Percentiles rank a stretch among this genome's conserved stretches.
These are phyloP conservation scores for Suillus sp. DNA, from an alignment of 768 basidiomycete genomes.

Conservation along the genomic window DNA sequence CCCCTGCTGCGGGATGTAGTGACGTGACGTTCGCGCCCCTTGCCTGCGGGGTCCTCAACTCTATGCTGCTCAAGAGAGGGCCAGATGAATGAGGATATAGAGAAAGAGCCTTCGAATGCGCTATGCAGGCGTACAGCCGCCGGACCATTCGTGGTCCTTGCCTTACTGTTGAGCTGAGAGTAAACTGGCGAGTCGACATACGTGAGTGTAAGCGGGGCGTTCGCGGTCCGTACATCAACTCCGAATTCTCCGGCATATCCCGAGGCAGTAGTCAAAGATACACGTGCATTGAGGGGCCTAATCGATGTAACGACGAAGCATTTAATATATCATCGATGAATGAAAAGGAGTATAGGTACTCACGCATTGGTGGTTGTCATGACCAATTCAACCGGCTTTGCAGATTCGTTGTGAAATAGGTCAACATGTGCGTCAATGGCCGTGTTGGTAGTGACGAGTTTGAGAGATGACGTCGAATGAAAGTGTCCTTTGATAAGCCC, in stretches of 20 bases:
- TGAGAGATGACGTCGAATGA: conserved; percentile 30
- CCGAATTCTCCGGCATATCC: conserved; percentile 33
- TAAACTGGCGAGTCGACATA: conserved; percentile 38
- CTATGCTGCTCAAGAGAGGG: conserved; percentile 11
- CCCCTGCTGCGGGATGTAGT: neutral
- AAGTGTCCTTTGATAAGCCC: conserved; percentile 41
- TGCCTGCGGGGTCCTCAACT: conserved; percentile 1
- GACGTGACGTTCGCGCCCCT: conserved; percentile 8
- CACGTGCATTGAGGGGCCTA: conserved; percentile 23
- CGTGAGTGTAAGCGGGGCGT: conserved; percentile 33
- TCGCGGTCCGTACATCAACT: conserved; percentile 35
- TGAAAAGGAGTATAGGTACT: neutral
- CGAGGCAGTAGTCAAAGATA: conserved; percentile 15
- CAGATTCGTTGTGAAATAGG: conserved; percentile 18
- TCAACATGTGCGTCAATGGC: conserved; percentile 31
- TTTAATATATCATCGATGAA: neutral
- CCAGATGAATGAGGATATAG: conserved; percentile 24
- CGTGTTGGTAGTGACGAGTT: conserved; percentile 38
- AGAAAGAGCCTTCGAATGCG: conserved; percentile 43
- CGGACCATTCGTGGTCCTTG: conserved; percentile 37
- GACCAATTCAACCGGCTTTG: neutral
- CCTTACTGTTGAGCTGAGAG: conserved; percentile 33
- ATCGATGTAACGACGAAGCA: neutral
- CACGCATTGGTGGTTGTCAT: neutral
- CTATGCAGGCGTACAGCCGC: conserved; percentile 36